phyloP scores from a whole-genome alignment of 164 flowering plant genomes.

The Protea cynaroides region DNA sequence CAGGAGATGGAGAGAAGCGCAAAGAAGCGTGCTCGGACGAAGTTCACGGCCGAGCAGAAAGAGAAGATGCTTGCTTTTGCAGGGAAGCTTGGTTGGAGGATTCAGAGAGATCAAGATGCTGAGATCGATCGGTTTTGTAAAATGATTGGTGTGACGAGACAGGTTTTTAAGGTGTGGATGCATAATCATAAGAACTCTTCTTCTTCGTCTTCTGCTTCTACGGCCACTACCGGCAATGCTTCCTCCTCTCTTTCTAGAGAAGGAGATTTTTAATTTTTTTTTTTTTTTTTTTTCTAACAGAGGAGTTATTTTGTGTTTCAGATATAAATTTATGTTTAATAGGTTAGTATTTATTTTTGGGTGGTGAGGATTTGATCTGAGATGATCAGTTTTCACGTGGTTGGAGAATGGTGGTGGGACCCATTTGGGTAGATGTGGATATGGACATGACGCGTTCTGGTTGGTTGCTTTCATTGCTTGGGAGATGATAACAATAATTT shows the following conservation, averaged over 20 bases:
- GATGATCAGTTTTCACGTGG: too few relatives aligned
- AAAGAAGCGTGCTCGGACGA: neutral
- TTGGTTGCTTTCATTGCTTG: too few relatives aligned
- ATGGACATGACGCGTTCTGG: too few relatives aligned
- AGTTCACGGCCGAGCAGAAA: neutral
- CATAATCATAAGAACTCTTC: slow-evolving; percentile 5
- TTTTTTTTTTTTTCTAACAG: too few relatives aligned
- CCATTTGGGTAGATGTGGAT: too few relatives aligned
- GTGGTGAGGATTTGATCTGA: too few relatives aligned
- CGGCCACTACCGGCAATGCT: neutral
- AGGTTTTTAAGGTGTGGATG: slow-evolving; percentile 4
- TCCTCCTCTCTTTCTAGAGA: neutral
- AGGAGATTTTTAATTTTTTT: neutral
- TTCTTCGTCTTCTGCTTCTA: neutral
- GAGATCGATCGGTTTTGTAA: neutral
- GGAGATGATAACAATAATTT: too few relatives aligned
- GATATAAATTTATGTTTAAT: too few relatives aligned
- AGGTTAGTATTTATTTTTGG: too few relatives aligned
- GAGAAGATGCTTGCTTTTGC: neutral
- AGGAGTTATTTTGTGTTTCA: too few relatives aligned
- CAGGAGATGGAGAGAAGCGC: neutral
- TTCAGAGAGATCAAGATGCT: slow-evolving; percentile 1
- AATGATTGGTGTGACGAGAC: neutral
- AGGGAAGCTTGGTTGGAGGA: neutral
- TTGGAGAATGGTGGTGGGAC: too few relatives aligned